Percentiles rank a stretch among this genome's conserved stretches.
Evolutionary conservation across 148 eudicot genomes (phyloP).

Genomic region (Rhododendron simsii): DNA sequence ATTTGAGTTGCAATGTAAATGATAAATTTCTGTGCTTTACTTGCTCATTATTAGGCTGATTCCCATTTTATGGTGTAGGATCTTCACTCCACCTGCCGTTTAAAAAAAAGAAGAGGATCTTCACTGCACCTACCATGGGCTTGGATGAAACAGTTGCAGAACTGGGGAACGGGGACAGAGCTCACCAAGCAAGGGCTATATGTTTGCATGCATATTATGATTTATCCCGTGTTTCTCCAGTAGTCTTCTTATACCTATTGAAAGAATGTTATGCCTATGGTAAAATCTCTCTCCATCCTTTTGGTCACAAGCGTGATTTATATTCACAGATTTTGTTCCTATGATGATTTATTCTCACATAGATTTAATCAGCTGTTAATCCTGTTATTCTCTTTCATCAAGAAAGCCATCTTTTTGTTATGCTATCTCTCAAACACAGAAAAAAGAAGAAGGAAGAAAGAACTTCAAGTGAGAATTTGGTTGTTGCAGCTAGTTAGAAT

Average conservation of each 20-base stretch:
- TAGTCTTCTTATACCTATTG: conserved; percentile 75
- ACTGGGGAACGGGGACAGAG: conserved; percentile 19
- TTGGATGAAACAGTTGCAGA: conserved; percentile 33
- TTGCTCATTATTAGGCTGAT: conserved; percentile 5
- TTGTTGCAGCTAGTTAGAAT: neutral
- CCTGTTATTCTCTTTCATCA: neutral
- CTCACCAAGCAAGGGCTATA: conserved; percentile 38
- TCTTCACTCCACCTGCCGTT: conserved; percentile 17
- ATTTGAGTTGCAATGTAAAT: neutral
- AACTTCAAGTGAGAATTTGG: neutral
- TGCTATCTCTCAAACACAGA: too few relatives aligned
- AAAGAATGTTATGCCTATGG: conserved; percentile 75
- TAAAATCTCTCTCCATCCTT: conserved; percentile 21
- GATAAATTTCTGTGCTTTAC: neutral
- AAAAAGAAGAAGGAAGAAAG: neutral
- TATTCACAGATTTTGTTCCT: neutral
- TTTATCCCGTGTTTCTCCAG: conserved; percentile 79
- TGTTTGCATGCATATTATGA: conserved; percentile 69
- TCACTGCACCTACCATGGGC: conserved; percentile 44
- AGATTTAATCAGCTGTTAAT: neutral
- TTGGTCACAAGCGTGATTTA: neutral
- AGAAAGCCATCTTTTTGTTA: neutral
- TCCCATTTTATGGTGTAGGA: conserved; percentile 21
- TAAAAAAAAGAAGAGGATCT: conserved; percentile 12
- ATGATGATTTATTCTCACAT: neutral